Percentiles rank a stretch among this genome's conserved stretches.
phyloP scores from a whole-genome alignment of 1,284 basidiomycete species.

The Cystobasidium sp. region DNA sequence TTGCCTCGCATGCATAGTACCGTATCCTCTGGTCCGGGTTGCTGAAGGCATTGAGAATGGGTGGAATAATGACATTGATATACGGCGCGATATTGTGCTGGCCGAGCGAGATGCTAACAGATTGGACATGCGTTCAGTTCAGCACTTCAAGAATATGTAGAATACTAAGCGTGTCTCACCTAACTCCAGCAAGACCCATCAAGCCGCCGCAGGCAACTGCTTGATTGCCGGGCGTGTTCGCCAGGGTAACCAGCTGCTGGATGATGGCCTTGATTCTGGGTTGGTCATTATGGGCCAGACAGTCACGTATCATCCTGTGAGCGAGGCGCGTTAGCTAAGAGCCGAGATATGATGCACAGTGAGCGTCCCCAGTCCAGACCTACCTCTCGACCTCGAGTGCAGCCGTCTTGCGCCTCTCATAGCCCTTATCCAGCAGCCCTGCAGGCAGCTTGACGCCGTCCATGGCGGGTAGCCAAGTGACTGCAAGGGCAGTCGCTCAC shows the following conservation, averaged over 20 bases:
- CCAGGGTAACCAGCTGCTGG: slow-evolving; percentile 92
- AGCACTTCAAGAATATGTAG: slow-evolving; percentile 1
- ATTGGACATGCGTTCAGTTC: background rate
- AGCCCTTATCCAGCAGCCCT: slow-evolving; percentile 57
- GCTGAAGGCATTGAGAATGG: slow-evolving; percentile 89
- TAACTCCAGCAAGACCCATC: slow-evolving; percentile 93
- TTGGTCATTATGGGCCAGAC: slow-evolving; percentile 76
- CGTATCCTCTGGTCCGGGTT: slow-evolving; percentile 94
- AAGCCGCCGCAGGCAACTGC: slow-evolving; percentile 89
- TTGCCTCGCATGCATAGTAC: slow-evolving; percentile 94
- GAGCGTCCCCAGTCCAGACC: slow-evolving; percentile 43
- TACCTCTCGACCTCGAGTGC: slow-evolving; percentile 95
- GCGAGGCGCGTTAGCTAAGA: background rate
- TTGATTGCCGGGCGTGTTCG: slow-evolving; percentile 72
- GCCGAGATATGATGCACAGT: background rate
- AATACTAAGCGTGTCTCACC: slow-evolving; percentile 54
- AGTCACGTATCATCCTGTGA: slow-evolving; percentile 75
- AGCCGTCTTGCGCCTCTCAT: slow-evolving; percentile 94
- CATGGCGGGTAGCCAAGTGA: slow-evolving; percentile 16
- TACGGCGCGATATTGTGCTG: slow-evolving; percentile 84
- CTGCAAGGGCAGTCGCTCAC: background rate
- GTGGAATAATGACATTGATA: slow-evolving; percentile 88
- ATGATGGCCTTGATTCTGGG: slow-evolving; percentile 83
- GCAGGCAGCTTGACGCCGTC: slow-evolving; percentile 37
- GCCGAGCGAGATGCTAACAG: slow-evolving; percentile 77